These are phyloP conservation scores for Mimosa bimucronata DNA, from an alignment of 306 rosid genomes.

Conservation along the genomic window DNA sequence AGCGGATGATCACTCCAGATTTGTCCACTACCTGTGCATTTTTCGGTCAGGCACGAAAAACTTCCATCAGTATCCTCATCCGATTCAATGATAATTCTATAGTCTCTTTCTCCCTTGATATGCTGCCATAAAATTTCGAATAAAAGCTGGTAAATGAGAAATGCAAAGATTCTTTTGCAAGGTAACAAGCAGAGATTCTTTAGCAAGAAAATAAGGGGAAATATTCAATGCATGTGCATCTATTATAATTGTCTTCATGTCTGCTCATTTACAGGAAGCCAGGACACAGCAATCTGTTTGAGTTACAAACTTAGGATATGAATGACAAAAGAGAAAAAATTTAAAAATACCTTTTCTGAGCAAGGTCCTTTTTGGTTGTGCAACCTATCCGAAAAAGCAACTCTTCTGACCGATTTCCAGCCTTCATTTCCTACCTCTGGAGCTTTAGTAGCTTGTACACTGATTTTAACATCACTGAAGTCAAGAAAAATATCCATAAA, in stretches of 20 bases:
- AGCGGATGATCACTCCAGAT: conserved; percentile 32
- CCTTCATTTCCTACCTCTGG: conserved; percentile 60
- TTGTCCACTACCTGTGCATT: conserved; percentile 61
- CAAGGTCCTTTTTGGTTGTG: conserved; percentile 45
- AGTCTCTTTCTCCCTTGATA: conserved; percentile 58
- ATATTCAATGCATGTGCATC: conserved; percentile 37
- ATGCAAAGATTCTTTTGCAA: conserved; percentile 5
- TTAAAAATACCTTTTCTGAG: conserved; percentile 50
- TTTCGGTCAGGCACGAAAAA: conserved; percentile 70
- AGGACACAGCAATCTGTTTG: conserved; percentile 4
- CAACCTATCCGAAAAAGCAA: conserved; percentile 42
- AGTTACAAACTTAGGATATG: conserved; percentile 28
- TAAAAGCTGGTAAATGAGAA: conserved; percentile 25
- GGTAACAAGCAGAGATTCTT: conserved; percentile 18
- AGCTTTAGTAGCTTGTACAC: conserved; percentile 44
- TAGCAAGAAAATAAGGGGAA: conserved; percentile 28
- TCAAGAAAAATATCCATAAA: conserved; percentile 37
- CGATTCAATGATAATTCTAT: conserved; percentile 70
- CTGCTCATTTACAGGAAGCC: conserved; percentile 16
- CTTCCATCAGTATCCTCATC: conserved; percentile 79
- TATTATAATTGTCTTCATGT: not conserved
- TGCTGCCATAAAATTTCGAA: conserved; percentile 41
- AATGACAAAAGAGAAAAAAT: conserved; percentile 9
- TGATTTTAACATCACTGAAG: conserved; percentile 53
- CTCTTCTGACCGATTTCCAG: conserved; percentile 72